These are phyloP conservation scores for Amanita pseudoporphyria DNA, from an alignment of 768 basidiomycete species.

Conservation along the genomic window DNA sequence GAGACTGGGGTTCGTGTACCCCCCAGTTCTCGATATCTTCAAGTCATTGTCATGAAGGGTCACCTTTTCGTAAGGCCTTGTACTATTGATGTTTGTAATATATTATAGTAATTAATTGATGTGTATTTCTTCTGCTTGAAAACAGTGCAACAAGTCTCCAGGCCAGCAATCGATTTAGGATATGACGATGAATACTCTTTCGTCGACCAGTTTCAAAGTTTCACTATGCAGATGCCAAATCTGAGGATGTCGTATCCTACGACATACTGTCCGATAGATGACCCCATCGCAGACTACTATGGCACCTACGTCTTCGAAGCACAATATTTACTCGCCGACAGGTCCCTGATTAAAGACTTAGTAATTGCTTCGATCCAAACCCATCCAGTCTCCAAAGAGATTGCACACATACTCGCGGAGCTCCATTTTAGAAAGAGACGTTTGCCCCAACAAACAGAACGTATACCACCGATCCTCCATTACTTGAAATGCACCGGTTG, in stretches of 20 bases:
- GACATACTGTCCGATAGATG: not conserved
- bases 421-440: constrained; percentile 1
- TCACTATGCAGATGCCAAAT: not conserved
- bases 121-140: constrained; percentile 18
- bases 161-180: not conserved
- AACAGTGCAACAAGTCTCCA: not conserved
- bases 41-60: not conserved
- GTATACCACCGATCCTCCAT: constrained; percentile 2
- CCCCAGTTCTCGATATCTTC: not conserved
- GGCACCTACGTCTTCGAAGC: constrained; percentile 2
- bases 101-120: constrained; percentile 55
- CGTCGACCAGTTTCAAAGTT: not conserved
- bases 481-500: not conserved
- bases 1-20: not conserved
- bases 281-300: not conserved
- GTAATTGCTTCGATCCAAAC: not conserved
- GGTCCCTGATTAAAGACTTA: not conserved
- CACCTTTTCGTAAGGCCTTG: constrained; percentile 51
- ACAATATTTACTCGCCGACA: constrained; percentile 4
- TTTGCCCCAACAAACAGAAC: constrained; percentile 1
- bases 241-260: not conserved
- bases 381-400: not conserved
- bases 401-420: constrained; percentile 1
- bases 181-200: not conserved
- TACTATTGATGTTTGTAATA: constrained; percentile 64